Evolutionary conservation across 495 filamentous ascomycete genomes (phyloP).

Genomic region (Neurospora pannonica): DNA sequence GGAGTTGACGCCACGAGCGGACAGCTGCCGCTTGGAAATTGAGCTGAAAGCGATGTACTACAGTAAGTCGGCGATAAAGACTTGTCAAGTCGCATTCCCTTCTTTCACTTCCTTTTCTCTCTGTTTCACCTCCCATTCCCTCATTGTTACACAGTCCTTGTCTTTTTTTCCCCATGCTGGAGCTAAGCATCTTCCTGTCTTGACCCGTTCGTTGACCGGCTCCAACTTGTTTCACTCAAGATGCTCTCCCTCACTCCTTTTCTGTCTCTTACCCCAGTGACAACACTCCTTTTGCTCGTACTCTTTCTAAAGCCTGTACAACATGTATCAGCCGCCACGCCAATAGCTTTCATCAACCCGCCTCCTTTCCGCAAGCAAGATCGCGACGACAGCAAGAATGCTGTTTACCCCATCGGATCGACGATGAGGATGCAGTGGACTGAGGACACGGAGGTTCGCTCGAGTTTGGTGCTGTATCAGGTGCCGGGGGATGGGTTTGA

Average conservation of each 20-base stretch:
- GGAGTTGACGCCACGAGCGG: neutral
- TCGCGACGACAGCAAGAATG: neutral
- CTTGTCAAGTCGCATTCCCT: neutral
- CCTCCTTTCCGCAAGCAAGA: neutral
- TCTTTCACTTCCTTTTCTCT: neutral
- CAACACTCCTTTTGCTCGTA: neutral
- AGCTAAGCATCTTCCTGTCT: neutral
- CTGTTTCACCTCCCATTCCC: neutral
- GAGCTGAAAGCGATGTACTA: neutral
- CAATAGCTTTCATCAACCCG: neutral
- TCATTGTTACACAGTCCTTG: slow-evolving; percentile 5
- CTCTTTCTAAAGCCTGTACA: neutral
- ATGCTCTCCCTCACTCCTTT: neutral
- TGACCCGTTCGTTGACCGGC: neutral
- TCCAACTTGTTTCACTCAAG: neutral
- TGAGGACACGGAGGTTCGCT: neutral
- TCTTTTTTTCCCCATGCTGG: neutral
- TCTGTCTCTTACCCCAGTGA: neutral
- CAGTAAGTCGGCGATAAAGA: neutral
- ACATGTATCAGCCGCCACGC: neutral
- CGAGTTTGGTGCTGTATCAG: neutral
- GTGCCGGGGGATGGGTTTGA: neutral
- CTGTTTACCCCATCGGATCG: neutral
- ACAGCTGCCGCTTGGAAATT: neutral
- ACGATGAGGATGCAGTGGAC: neutral